Conservation (phyloP, 768 basidiomycete genomes). For the Trametes elegans region DNA sequence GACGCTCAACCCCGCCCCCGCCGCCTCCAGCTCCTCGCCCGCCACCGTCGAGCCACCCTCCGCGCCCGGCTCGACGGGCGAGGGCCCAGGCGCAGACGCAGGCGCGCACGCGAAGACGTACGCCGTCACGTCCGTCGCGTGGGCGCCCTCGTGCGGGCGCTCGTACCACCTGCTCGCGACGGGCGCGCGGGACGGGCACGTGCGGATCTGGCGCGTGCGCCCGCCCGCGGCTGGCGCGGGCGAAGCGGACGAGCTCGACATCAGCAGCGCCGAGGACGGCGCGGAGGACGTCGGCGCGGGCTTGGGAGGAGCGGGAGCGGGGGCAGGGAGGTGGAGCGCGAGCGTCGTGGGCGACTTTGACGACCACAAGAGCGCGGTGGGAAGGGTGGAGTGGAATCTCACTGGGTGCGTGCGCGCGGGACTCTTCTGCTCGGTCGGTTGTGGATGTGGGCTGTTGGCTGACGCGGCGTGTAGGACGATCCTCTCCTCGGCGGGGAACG, state of each 20-base stretch:
- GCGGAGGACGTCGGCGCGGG: slow-evolving; percentile 42
- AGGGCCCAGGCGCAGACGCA: slow-evolving; percentile 27
- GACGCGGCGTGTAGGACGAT: slow-evolving; percentile 53
- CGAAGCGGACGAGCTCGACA: slow-evolving; percentile 40
- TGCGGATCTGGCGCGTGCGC: slow-evolving; percentile 85
- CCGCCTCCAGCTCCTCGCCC: slow-evolving; percentile 33
- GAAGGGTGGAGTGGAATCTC: slow-evolving; percentile 93
- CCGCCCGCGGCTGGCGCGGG: slow-evolving; percentile 41
- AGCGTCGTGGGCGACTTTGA: slow-evolving; percentile 83
- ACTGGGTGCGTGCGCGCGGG: slow-evolving; percentile 53
- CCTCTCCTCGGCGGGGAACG: slow-evolving; percentile 79
- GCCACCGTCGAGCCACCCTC: slow-evolving; percentile 33
- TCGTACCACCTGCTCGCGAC: slow-evolving; percentile 94
- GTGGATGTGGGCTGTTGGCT: background rate
- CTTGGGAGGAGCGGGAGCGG: too few species aligned
- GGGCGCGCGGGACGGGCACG: slow-evolving; percentile 82
- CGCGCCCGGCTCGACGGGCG: slow-evolving; percentile 6
- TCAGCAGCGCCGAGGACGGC: slow-evolving; percentile 36
- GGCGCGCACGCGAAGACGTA: slow-evolving; percentile 43
- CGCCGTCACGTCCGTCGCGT: slow-evolving; percentile 81
- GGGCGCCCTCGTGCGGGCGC: slow-evolving; percentile 93
- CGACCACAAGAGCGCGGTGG: slow-evolving; percentile 80
- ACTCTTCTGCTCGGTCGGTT: background rate
- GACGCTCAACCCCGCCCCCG: slow-evolving; percentile 43
- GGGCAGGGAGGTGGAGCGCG: slow-evolving; percentile 81